Percentiles rank a stretch among this genome's conserved stretches.
phyloP scores from a whole-genome alignment of 1,284 basidiomycete species.

The Stygiomarasmius scandens region DNA sequence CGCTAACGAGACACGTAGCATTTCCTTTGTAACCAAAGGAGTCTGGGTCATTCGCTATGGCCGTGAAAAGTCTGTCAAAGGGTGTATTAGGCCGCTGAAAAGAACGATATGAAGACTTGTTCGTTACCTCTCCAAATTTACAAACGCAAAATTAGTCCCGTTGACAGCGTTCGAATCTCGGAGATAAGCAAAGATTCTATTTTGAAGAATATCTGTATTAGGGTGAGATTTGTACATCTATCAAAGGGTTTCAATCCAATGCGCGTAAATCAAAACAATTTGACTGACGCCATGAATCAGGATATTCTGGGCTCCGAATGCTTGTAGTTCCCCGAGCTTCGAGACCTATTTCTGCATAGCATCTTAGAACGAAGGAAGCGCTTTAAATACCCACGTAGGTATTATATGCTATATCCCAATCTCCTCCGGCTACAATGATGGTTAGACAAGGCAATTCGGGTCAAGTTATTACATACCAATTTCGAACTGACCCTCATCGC shows the following conservation, averaged over 20 bases:
- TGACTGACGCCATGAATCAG: conserved; percentile 23
- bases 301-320: conserved; percentile 28
- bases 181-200: conserved; percentile 28
- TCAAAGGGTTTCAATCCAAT: not conserved
- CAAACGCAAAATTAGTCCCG: conserved; percentile 31
- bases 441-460: too few relatives aligned
- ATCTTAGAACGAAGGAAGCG: too few relatives aligned
- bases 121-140: conserved; percentile 28
- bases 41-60: conserved; percentile 25
- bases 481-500: conserved; percentile 29
- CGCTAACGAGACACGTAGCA: conserved; percentile 32
- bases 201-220: conserved; percentile 27
- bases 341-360: too few relatives aligned
- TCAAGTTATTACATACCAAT: too few relatives aligned
- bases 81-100: not conserved
- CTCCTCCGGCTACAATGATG: conserved; percentile 28
- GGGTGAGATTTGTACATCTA: conserved; percentile 33
- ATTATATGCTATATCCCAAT: conserved; percentile 23
- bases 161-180: conserved; percentile 24
- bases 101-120: too few relatives aligned
- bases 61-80: conserved; percentile 22
- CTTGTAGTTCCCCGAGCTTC: conserved; percentile 30
- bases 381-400: conserved; percentile 30
- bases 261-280: not conserved
- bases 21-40: conserved; percentile 29